A percentile compares a stretch with the other conserved stretches of the same genome.
phyloP scores from a whole-genome alignment of 129 eudicot species.

The Lactuca saligna region DNA sequence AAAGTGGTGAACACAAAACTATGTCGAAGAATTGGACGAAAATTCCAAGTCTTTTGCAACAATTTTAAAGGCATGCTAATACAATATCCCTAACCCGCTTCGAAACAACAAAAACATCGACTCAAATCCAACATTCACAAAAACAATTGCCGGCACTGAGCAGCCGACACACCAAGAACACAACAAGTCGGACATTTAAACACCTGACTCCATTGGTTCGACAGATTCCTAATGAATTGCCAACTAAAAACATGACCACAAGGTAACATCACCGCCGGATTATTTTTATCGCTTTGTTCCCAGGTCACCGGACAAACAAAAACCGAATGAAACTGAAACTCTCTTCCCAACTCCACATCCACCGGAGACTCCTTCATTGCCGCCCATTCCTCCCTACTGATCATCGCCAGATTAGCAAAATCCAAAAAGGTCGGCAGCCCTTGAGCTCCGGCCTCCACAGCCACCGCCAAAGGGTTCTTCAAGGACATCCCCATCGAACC shows the following conservation, averaged over 20 bases:
- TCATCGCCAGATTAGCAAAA: conserved; percentile 34
- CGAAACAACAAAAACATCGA: background rate
- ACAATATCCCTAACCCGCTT: background rate
- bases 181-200: conserved; percentile 33
- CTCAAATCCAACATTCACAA: conserved; percentile 10
- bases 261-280: conserved; percentile 40
- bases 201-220: background rate
- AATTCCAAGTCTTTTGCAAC: too few relatives aligned
- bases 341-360: conserved; percentile 36
- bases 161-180: too few relatives aligned
- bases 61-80: too few relatives aligned
- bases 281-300: conserved; percentile 36
- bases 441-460: conserved; percentile 44
- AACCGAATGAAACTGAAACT: conserved; percentile 38
- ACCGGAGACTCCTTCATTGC: conserved; percentile 37
- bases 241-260: conserved; percentile 38
- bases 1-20: too few relatives aligned
- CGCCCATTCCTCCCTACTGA: conserved; percentile 35
- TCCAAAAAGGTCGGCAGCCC: conserved; percentile 40
- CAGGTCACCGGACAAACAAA: conserved; percentile 45
- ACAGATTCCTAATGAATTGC: background rate
- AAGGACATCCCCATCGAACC: conserved; percentile 27
- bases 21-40: too few relatives aligned
- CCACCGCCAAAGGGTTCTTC: conserved; percentile 26
- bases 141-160: conserved; percentile 36